Conservation (phyloP, 495 filamentous ascomycete species). For the Tuber magnatum region DNA sequence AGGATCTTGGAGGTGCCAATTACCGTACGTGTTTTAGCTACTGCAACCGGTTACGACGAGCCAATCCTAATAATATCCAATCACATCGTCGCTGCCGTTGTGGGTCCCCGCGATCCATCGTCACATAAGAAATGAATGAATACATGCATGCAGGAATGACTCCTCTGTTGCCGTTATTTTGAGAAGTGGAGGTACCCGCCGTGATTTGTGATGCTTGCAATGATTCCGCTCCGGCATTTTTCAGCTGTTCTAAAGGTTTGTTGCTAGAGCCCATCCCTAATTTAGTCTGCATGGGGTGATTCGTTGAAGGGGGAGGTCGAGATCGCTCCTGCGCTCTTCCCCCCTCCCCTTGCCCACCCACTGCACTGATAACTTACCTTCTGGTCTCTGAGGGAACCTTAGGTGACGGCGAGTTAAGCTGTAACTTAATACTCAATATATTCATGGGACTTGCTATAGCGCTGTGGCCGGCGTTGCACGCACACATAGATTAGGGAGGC, state of each 20-base stretch:
- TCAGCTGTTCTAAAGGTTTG: neutral
- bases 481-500: neutral
- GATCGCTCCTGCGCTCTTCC: neutral
- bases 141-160: neutral
- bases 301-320: neutral
- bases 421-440: neutral
- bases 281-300: neutral
- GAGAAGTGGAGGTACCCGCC: neutral
- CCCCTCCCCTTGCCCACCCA: neutral
- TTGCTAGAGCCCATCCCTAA: neutral
- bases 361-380: too few relatives aligned
- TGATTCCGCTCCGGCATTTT: neutral
- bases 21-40: neutral
- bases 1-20: neutral
- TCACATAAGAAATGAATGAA: neutral
- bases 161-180: neutral
- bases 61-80: neutral
- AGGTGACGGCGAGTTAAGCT: neutral
- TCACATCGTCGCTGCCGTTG: neutral
- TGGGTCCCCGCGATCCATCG: neutral
- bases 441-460: neutral
- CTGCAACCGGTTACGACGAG: neutral
- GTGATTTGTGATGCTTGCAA: neutral
- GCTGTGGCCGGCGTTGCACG: neutral
- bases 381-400: neutral